These are phyloP conservation scores for Chloromonas sp. DNA, from an alignment of 163 green algal species.

Conservation along the genomic window DNA sequence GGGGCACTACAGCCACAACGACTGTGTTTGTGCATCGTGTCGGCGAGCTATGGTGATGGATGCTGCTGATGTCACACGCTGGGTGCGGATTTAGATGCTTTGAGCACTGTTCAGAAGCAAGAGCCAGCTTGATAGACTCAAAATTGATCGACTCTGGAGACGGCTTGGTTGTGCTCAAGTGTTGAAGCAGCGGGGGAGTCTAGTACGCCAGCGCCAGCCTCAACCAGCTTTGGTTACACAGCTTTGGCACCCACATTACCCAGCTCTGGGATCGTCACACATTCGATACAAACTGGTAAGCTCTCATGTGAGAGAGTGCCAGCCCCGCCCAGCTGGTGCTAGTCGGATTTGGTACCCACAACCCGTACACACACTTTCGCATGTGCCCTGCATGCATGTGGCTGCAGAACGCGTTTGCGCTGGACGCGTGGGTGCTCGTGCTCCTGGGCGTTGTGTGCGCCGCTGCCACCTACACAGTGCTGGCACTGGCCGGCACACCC, in stretches of 20 bases:
- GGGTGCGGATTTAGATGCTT: not conserved
- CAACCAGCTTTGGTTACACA: too few species aligned
- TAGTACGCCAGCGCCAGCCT: too few species aligned
- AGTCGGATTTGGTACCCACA: too few species aligned
- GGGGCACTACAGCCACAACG: too few species aligned
- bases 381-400: not conserved
- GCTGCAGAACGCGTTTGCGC: conserved; percentile 3
- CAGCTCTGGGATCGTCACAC: too few species aligned
- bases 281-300: too few species aligned
- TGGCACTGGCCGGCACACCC: conserved; percentile 18
- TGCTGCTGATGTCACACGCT: not conserved
- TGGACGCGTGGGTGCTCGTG: conserved; percentile 27
- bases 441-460: conserved; percentile 22
- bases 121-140: not conserved
- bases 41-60: not conserved
- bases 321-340: too few species aligned
- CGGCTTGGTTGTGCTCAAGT: too few species aligned
- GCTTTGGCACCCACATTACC: too few species aligned
- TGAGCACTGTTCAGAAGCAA: not conserved
- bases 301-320: too few species aligned
- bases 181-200: too few species aligned
- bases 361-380: too few species aligned
- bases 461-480: conserved; percentile 27
- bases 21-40: not conserved
- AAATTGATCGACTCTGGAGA: not conserved